phyloP scores from a whole-genome alignment of 129 eudicot genomes.

The Chrysanthemum makinoi region DNA sequence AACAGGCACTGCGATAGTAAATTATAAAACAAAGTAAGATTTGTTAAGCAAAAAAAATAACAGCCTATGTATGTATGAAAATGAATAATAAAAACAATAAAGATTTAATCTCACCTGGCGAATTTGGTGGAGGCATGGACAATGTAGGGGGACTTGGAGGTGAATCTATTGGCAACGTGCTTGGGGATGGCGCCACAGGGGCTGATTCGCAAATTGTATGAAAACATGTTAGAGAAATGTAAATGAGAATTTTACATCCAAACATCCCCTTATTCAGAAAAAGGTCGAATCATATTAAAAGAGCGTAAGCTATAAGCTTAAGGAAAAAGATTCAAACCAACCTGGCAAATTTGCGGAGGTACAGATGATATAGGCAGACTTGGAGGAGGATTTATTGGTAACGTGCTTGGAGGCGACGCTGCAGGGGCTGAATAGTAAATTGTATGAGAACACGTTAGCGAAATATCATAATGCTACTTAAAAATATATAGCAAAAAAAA shows the following conservation, averaged over 20 bases:
- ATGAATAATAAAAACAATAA: slow-evolving; percentile 3
- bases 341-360: slow-evolving; percentile 55
- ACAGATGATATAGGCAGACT: slow-evolving; percentile 19
- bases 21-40: neutral
- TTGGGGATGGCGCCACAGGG: slow-evolving; percentile 31
- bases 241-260: neutral
- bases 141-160: slow-evolving; percentile 30
- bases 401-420: no score
- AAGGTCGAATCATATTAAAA: neutral
- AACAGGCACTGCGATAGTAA: slow-evolving; percentile 33
- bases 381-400: slow-evolving; percentile 29
- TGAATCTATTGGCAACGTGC: slow-evolving; percentile 27
- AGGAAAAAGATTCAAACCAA: slow-evolving; percentile 19
- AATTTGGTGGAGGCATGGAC: slow-evolving; percentile 43
- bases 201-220: slow-evolving; percentile 21
- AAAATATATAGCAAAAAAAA: no score
- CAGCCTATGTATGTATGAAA: neutral
- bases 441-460: no score
- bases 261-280: slow-evolving; percentile 5
- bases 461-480: no score
- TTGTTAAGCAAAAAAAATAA: no score
- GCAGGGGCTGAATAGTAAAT: no score
- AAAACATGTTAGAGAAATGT: slow-evolving; percentile 2
- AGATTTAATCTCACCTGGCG: slow-evolving; percentile 40
- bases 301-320: neutral